Evolutionary conservation across 169 alveolate species (phyloP), one percentile per base, ranked within the genome.

Genomic region (Plasmodium inui): DNA sequence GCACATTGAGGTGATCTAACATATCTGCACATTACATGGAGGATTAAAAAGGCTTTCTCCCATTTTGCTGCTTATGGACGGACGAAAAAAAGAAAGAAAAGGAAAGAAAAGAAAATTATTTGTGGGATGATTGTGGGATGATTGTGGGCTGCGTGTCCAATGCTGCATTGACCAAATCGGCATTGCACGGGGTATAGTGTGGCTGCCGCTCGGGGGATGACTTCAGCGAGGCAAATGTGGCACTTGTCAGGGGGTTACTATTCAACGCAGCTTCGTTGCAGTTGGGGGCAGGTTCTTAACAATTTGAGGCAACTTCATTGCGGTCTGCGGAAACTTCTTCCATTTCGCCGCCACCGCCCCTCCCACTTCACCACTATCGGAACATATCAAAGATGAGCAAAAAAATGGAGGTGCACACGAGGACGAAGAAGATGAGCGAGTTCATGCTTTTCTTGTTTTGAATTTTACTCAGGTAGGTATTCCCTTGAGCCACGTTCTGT

Each of bases 401-500:
- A 53, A 86, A 86, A 10, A 86, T 10, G 41, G 93, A 86, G 41
- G 93, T 53, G 44, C 86, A 86, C 44, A 86, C 41, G 28, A 86
- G 44, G 80, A 76, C 61, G 44, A 86, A 86, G 80, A 86, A 86
- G 55, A 86, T 67, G 67, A 86, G 93, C 12, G 93, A 86, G 79
- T 86, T 86, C 50, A 86, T 74, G 71, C 82, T 86, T 76, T 86
- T 86, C 79, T 76, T 86, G 26, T 86, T 86, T 57, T 86, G 74
- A 19, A 86, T 86, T 86, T 86, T 86, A 26, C 39, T 86, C 19
- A 86, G 80, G 70, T 86, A 86, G 44, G 44, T 74, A 55, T 86
- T 86, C 44, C 93, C 93, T 50, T 86, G 86, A 28, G 93, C 78
- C 41, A 86, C 93, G 80, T 86, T 86, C 67, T 86, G 88, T 30